Evolutionary conservation across 225 moss, liverwort and hornwort genomes (phyloP).

Genomic region (Climacium dendroides): DNA sequence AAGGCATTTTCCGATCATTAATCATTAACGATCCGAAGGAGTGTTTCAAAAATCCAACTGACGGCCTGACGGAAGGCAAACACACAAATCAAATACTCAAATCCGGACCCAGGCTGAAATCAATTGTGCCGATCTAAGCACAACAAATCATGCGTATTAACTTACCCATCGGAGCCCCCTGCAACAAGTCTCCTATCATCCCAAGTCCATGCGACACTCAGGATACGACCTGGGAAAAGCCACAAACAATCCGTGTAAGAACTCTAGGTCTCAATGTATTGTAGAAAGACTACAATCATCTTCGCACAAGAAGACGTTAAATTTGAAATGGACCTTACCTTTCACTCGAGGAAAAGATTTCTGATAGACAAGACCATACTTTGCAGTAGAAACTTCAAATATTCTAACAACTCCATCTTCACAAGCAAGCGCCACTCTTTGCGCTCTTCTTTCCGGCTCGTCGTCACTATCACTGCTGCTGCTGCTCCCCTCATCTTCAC

Average conservation of each 20-base stretch:
- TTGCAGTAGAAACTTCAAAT: slow-evolving; percentile 49
- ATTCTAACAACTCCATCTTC: slow-evolving; percentile 88
- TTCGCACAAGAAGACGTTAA: neutral
- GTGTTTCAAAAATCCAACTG: neutral
- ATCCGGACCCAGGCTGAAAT: neutral
- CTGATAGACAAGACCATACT: slow-evolving; percentile 61
- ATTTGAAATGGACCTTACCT: slow-evolving; percentile 15
- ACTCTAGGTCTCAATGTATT: neutral
- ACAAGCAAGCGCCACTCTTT: slow-evolving; percentile 84
- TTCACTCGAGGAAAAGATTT: slow-evolving; percentile 77
- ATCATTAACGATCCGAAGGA: neutral
- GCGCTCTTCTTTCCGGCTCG: slow-evolving; percentile 29
- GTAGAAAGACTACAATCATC: neutral
- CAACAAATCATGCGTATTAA: neutral
- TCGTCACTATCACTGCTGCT: slow-evolving; percentile 36
- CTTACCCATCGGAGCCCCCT: slow-evolving; percentile 90
- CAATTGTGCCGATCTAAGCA: neutral
- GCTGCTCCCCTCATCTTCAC: slow-evolving; percentile 44
- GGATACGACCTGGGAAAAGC: slow-evolving; percentile 49
- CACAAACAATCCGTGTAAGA: neutral
- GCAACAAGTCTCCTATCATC: slow-evolving; percentile 59
- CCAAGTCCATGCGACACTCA: slow-evolving; percentile 83
- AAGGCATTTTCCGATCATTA: neutral
- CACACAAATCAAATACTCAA: neutral
- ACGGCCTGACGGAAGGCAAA: neutral